phyloP scores from a whole-genome alignment of 2,329 filamentous ascomycete genomes.

The Pseudogymnoascus sp. region DNA sequence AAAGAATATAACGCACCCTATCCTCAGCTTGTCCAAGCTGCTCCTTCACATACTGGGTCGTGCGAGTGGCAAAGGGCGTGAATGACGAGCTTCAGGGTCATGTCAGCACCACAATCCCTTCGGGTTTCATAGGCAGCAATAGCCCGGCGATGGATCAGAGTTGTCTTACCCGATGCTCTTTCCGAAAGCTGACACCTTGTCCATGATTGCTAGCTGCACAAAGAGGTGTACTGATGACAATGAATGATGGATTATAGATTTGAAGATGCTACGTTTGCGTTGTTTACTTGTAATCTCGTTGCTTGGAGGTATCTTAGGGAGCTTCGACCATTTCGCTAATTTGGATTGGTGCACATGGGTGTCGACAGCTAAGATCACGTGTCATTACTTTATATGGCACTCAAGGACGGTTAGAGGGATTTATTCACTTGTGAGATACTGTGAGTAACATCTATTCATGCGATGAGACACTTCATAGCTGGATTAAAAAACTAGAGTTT shows the following conservation, averaged over 20 bases:
- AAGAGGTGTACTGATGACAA: slow-evolving; percentile 1
- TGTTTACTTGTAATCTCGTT: slow-evolving; percentile 7
- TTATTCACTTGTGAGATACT: background rate
- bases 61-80: slow-evolving; percentile 87
- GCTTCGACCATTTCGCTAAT: slow-evolving; percentile 8
- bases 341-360: slow-evolving; percentile 9
- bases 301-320: background rate
- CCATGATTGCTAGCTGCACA: slow-evolving; percentile 41
- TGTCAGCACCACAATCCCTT: slow-evolving; percentile 23
- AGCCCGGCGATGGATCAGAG: slow-evolving; percentile 15
- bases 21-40: slow-evolving; percentile 92
- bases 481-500: background rate
- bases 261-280: slow-evolving; percentile 2
- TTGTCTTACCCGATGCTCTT: slow-evolving; percentile 59
- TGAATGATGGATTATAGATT: slow-evolving; percentile 4
- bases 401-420: background rate
- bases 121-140: slow-evolving; percentile 23
- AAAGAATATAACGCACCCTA: slow-evolving; percentile 52
- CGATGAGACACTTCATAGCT: background rate
- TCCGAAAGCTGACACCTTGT: slow-evolving; percentile 63
- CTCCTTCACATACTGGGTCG: slow-evolving; percentile 96
- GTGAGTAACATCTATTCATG: background rate
- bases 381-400: background rate
- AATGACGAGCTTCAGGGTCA: slow-evolving; percentile 69
- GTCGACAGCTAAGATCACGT: background rate